Percentiles rank a stretch among this genome's conserved stretches.
phyloP scores from a whole-genome alignment of 2,329 filamentous ascomycete genomes.

The Apiospora hydei region DNA sequence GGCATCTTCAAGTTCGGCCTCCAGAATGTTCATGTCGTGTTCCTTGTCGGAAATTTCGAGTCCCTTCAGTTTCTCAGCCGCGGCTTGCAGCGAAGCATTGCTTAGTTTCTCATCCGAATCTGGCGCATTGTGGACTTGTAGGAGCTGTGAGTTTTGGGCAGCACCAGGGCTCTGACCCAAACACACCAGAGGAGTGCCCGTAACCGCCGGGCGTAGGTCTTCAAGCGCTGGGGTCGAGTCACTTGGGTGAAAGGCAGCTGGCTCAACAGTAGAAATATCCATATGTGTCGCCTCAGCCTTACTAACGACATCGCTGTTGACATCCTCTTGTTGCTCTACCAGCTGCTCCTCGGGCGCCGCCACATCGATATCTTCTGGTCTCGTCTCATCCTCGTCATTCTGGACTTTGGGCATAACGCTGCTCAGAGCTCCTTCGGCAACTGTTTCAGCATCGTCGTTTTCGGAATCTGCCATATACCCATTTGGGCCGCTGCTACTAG shows the following conservation, averaged over 20 bases:
- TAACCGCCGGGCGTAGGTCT: too few relatives aligned
- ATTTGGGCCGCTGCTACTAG: not conserved
- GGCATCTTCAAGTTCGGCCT: constrained; percentile 47
- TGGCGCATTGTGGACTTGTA: not conserved
- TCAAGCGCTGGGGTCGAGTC: not conserved
- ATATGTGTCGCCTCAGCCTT: constrained; percentile 28
- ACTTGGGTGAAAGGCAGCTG: not conserved
- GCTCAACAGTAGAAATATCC: constrained; percentile 25
- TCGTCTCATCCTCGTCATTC: constrained; percentile 35
- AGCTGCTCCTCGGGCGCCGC: constrained; percentile 51
- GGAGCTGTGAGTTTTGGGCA: not conserved
- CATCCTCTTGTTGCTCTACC: constrained; percentile 39
- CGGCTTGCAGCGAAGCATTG: constrained; percentile 27
- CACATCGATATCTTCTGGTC: constrained; percentile 59
- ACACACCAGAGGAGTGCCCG: not conserved
- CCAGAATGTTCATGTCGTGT: constrained; percentile 44
- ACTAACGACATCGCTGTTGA: constrained; percentile 25
- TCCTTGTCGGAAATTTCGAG: constrained; percentile 44
- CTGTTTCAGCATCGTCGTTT: constrained; percentile 20
- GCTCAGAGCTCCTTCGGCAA: constrained; percentile 22
- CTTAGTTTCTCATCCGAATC: constrained; percentile 15
- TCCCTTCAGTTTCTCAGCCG: constrained; percentile 31
- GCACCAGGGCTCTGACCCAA: not conserved
- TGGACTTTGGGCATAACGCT: constrained; percentile 20
- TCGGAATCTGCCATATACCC: constrained; percentile 7